Base-by-base conservation (phyloP, 2,329 filamentous ascomycete species). In the Triangularia setosa region DNA sequence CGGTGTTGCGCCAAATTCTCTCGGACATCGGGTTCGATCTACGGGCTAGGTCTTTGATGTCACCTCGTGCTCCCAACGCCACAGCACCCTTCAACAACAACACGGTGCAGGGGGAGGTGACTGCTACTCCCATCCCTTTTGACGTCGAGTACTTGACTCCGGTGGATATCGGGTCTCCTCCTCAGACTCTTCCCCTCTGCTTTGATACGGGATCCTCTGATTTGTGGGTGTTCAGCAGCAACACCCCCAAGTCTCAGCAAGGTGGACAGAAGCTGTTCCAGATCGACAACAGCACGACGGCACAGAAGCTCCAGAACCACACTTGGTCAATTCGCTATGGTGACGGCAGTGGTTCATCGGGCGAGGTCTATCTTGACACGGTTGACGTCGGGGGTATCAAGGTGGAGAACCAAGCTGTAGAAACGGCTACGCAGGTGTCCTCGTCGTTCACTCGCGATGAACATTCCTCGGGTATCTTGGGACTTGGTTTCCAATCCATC, bases 141-240 rank as follows among this genome's bases (percentile, higher is more conserved):
- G 83, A 86, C 67, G 72, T 73, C 23, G 79, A 83, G 67, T 86
- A 85, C 65, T 75, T 86, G 54, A 80, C 80, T 30, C 85, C 87
- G 0, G 87, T 90, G 62, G 82, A 79, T 23, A 79, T 90, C 71
- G 88, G 87, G 63, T 80, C 69, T 1, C 76, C 75, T 33, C 72
- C 75, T 9, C 83, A 84, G 68, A 85, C 79, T 7, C 70, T 90
- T 70, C 83, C 84, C 68, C 78, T 90, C 68, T 84, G 90, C 73
- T 86, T 90, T 69, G 88, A 90, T 71, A 90, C 88, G 40, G 88
- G 87, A 24, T 88, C 85, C 60, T 81, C 87, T 52, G 88, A 90
- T 76, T 79, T 90, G 81, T 90, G 88, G 87, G 86, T 88, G 33
- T 90, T 87, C 77, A 88, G 85, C 16, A 79, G 76, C 55, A 77